These are phyloP conservation scores for Ophiostoma pallidulum DNA, from an alignment of 2,329 filamentous ascomycete species.

Conservation along the genomic window DNA sequence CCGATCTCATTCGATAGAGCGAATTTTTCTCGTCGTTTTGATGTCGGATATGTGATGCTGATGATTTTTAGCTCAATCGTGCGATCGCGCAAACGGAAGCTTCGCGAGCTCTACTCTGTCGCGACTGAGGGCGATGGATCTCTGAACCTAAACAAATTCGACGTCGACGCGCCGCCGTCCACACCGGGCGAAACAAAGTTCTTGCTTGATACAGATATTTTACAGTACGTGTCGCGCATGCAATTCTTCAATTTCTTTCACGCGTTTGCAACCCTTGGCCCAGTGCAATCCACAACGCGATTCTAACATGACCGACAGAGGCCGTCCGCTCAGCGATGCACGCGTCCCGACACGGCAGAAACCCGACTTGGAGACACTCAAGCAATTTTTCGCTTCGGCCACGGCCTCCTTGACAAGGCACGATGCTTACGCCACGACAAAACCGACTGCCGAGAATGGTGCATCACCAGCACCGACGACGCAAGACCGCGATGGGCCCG, in stretches of 20 bases:
- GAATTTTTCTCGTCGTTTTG: conserved; percentile 39
- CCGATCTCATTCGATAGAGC: conserved; percentile 34
- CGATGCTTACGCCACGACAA: conserved; percentile 3
- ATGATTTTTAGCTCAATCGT: conserved; percentile 54
- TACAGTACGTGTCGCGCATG: conserved; percentile 41
- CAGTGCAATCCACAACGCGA: conserved; percentile 9
- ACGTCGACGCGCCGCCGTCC: conserved; percentile 45
- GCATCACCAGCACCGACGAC: not conserved
- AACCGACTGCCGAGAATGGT: conserved; percentile 3
- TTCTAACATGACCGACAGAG: conserved; percentile 28
- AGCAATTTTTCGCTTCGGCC: conserved; percentile 26
- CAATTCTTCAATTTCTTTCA: conserved; percentile 13
- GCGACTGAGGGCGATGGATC: conserved; percentile 59
- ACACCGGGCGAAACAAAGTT: conserved; percentile 46
- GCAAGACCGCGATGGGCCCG: not conserved
- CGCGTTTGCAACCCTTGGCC: conserved; percentile 1
- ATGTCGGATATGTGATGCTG: conserved; percentile 36
- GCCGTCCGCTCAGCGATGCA: conserved; percentile 40
- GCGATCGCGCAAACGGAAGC: conserved; percentile 80
- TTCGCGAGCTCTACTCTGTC: conserved; percentile 75
- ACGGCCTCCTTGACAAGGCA: conserved; percentile 19
- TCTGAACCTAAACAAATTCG: conserved; percentile 48
- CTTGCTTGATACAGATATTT: conserved; percentile 46
- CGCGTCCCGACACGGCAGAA: conserved; percentile 42
- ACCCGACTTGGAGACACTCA: conserved; percentile 34